A percentile compares a stretch with the other conserved stretches of the same genome.
Conservation (phyloP, 768 basidiomycete species). For the Pleurotus tuber-regium region DNA sequence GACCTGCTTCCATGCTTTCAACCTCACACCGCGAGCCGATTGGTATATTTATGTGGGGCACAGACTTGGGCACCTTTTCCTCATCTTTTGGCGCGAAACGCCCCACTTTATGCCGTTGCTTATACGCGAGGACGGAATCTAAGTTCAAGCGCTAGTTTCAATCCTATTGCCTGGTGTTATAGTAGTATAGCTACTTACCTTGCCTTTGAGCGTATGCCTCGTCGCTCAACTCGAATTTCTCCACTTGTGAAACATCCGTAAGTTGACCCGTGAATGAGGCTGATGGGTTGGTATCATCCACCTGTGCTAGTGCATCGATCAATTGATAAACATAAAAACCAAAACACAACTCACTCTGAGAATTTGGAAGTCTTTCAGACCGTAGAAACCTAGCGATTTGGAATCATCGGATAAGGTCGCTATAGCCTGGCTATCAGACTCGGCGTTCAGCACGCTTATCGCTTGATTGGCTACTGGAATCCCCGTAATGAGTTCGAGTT, state of each 20-base stretch:
- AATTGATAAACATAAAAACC: slow-evolving; percentile 1
- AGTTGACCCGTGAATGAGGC: slow-evolving; percentile 78
- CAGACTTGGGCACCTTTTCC: slow-evolving; percentile 20
- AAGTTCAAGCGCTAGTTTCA: slow-evolving; percentile 5
- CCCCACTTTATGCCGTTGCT: slow-evolving; percentile 83
- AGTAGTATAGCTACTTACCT: slow-evolving; percentile 46
- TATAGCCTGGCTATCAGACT: slow-evolving; percentile 47
- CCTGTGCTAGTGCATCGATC: slow-evolving; percentile 34
- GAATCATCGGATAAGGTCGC: slow-evolving; percentile 63
- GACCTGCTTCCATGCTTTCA: slow-evolving; percentile 61
- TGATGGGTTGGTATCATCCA: slow-evolving; percentile 75
- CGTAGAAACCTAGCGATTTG: slow-evolving; percentile 71
- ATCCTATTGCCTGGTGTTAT: background rate
- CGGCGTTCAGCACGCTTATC: slow-evolving; percentile 61
- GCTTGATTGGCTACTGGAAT: slow-evolving; percentile 73
- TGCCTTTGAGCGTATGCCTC: slow-evolving; percentile 78
- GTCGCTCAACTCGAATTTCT: slow-evolving; percentile 88
- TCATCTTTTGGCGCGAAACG: slow-evolving; percentile 69
- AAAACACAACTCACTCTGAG: slow-evolving; percentile 57
- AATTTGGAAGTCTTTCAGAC: slow-evolving; percentile 72
- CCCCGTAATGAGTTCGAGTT: slow-evolving; percentile 90
- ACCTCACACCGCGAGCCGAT: slow-evolving; percentile 84
- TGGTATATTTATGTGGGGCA: slow-evolving; percentile 44
- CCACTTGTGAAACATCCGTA: slow-evolving; percentile 79
- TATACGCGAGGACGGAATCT: slow-evolving; percentile 92